These are phyloP conservation scores for Hapsidospora chrysogenum DNA, from an alignment of 495 filamentous ascomycete genomes.

Conservation along the genomic window DNA sequence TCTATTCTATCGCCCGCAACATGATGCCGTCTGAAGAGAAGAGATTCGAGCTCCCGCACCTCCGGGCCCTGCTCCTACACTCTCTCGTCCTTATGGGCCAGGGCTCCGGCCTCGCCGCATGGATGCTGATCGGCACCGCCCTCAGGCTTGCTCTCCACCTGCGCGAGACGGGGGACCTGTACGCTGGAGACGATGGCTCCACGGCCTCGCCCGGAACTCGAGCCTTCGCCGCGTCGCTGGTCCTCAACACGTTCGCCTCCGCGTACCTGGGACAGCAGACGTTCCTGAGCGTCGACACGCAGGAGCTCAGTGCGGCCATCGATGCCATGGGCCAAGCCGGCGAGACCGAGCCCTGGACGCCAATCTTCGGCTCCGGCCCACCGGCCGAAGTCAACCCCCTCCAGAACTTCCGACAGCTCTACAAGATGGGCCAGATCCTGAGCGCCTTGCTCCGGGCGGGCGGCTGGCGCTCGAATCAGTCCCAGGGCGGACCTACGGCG, in stretches of 20 bases:
- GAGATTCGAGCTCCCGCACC: conserved; percentile 39
- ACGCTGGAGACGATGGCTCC: conserved; percentile 33
- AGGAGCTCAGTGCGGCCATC: too few species aligned
- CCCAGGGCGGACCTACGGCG: conserved; percentile 24
- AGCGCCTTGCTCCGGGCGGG: too few species aligned
- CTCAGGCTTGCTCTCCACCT: conserved; percentile 38
- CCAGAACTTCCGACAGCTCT: too few species aligned
- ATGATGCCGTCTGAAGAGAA: conserved; percentile 44
- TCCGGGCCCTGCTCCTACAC: conserved; percentile 47
- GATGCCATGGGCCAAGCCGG: too few species aligned
- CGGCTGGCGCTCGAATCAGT: too few species aligned
- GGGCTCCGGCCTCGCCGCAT: conserved; percentile 36
- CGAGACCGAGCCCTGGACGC: too few species aligned
- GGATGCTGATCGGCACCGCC: conserved; percentile 45
- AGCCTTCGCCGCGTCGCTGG: conserved; percentile 48
- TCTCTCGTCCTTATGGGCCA: conserved; percentile 41
- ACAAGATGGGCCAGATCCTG: too few species aligned
- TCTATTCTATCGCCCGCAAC: conserved; percentile 40
- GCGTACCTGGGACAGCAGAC: conserved; percentile 34
- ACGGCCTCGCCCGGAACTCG: too few species aligned
- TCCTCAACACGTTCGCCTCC: conserved; percentile 48
- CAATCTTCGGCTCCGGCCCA: too few species aligned
- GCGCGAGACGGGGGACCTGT: conserved; percentile 22
- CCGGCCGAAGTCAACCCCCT: too few species aligned
- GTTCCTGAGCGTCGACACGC: too few species aligned